Evolutionary conservation across 371 early-diverging fungal species (phyloP).

Genomic region (Actinomortierella ambigua): DNA sequence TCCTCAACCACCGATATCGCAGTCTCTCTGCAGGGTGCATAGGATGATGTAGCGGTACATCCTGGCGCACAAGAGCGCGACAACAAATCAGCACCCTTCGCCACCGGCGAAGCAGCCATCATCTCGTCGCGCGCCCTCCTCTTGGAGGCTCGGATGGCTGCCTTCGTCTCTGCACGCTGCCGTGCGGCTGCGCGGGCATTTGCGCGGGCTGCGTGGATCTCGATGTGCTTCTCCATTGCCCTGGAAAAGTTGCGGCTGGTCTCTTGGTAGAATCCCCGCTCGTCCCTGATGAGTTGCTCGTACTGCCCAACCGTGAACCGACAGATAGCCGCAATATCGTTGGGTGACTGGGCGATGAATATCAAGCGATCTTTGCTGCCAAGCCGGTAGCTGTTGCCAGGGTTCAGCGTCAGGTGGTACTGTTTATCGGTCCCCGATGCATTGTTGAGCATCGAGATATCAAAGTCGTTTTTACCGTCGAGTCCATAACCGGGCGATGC

Average conservation of each 20-base stretch:
- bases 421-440: slow-evolving; percentile 11
- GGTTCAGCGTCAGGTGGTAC: slow-evolving; percentile 66
- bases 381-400: slow-evolving; percentile 63
- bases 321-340: slow-evolving; percentile 54
- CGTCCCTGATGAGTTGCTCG: slow-evolving; percentile 22
- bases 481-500: no score
- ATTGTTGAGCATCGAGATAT: background rate
- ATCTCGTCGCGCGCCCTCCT: no score
- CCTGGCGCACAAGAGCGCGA: no score
- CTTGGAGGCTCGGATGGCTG: no score
- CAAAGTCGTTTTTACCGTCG: no score
- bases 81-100: no score
- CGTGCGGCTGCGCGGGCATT: slow-evolving; percentile 24
- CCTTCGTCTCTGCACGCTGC: slow-evolving; percentile 7
- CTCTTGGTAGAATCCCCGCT: slow-evolving; percentile 12
- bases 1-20: no score
- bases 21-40: no score
- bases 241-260: slow-evolving; percentile 17
- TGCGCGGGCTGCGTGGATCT: slow-evolving; percentile 16
- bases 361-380: slow-evolving; percentile 59
- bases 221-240: slow-evolving; percentile 28
- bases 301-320: slow-evolving; percentile 27
- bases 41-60: no score
- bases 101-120: no score
- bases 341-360: slow-evolving; percentile 67